phyloP scores from a whole-genome alignment of 1,284 basidiomycete species.

The Cystobasidiaceae sp. region DNA sequence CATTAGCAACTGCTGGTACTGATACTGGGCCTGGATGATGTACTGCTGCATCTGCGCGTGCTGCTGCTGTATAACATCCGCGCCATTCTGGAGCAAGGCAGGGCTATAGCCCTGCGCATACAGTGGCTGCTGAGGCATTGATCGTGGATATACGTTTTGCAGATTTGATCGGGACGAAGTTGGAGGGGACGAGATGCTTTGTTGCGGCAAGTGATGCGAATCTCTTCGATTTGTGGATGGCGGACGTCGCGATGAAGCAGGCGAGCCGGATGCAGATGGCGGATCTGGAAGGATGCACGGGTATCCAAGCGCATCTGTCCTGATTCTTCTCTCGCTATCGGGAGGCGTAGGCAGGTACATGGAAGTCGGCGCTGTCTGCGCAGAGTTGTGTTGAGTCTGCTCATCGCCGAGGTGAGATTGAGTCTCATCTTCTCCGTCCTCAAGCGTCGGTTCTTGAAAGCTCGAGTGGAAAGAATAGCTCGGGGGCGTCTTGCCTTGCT shows the following conservation, averaged over 20 bases:
- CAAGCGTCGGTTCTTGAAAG: background rate
- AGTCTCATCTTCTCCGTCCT: background rate
- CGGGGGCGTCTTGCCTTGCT: background rate
- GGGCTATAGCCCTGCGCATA: background rate
- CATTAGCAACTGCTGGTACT: background rate
- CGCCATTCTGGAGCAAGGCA: background rate
- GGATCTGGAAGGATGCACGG: too few relatives aligned
- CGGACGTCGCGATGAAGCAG: too few relatives aligned
- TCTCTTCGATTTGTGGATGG: too few relatives aligned
- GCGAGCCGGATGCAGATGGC: too few relatives aligned
- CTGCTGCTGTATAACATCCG: background rate
- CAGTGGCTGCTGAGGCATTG: background rate
- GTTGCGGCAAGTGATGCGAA: too few relatives aligned
- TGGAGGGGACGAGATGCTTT: too few relatives aligned
- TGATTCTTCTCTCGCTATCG: too few relatives aligned
- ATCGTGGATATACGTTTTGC: too few relatives aligned
- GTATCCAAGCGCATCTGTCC: too few relatives aligned
- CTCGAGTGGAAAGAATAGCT: slow-evolving; percentile 12
- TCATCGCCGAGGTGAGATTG: background rate
- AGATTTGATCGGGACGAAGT: too few relatives aligned
- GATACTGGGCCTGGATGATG: background rate
- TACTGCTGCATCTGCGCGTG: background rate
- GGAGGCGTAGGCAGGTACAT: background rate
- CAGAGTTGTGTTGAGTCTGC: background rate
- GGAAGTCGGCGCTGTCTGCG: background rate